Percentiles rank a stretch among this genome's conserved stretches.
Evolutionary conservation across 2,329 filamentous ascomycete species (phyloP).

Genomic region (Aureobasidium sp.): DNA sequence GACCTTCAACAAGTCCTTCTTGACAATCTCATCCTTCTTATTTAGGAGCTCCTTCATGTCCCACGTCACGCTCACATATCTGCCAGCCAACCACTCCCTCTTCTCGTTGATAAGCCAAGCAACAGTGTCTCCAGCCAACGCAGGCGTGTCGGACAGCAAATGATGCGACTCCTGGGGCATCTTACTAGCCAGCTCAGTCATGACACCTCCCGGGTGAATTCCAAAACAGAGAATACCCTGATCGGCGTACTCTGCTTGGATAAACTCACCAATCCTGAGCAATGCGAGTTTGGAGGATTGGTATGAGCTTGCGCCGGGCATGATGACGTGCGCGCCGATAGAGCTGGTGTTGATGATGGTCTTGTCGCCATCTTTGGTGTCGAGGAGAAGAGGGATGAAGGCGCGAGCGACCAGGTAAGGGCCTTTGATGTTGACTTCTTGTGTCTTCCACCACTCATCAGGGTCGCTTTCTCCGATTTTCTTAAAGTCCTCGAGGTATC

Average conservation of each 20-base stretch:
- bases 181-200: slow-evolving; percentile 36
- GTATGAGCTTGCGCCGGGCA: slow-evolving; percentile 38
- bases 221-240: slow-evolving; percentile 37
- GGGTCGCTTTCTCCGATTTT: slow-evolving; percentile 25
- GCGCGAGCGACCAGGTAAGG: slow-evolving; percentile 28
- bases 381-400: slow-evolving; percentile 43
- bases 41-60: slow-evolving; percentile 33
- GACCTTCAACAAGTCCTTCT: slow-evolving; percentile 32
- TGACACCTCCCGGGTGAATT: slow-evolving; percentile 42
- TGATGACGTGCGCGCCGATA: slow-evolving; percentile 32
- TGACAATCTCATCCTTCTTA: slow-evolving; percentile 30
- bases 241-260: slow-evolving; percentile 38
- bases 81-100: slow-evolving; percentile 33
- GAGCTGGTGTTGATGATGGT: slow-evolving; percentile 39
- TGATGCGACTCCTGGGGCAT: slow-evolving; percentile 28
- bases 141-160: slow-evolving; percentile 25
- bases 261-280: slow-evolving; percentile 40
- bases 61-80: slow-evolving; percentile 34
- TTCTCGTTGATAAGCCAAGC: slow-evolving; percentile 28
- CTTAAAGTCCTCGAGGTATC: slow-evolving; percentile 27
- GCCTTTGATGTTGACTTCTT: slow-evolving; percentile 48
- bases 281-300: slow-evolving; percentile 42
- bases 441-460: slow-evolving; percentile 42
- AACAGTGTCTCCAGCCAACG: slow-evolving; percentile 27
- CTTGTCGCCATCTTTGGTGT: slow-evolving; percentile 30